Evolutionary conservation across 371 early-diverging fungal genomes (phyloP).

Genomic region (Mucor piriformis): DNA sequence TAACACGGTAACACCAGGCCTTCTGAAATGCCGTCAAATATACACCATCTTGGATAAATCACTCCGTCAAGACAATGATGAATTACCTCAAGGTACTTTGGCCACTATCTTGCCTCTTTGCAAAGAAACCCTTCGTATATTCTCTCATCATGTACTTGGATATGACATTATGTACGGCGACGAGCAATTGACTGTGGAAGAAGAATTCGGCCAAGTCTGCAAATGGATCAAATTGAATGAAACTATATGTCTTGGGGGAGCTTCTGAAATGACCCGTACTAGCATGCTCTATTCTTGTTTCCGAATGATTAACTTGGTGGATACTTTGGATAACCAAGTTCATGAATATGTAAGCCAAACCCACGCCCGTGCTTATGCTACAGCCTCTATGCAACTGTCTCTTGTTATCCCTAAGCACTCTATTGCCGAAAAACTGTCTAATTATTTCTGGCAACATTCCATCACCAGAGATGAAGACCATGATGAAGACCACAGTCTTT

Average conservation of each 20-base stretch:
- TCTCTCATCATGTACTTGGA: conserved; percentile 38
- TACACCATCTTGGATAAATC: conserved; percentile 29
- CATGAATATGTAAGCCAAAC: conserved; percentile 17
- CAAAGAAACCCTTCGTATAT: conserved; percentile 31
- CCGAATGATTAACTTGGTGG: conserved; percentile 44
- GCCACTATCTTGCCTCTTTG: conserved; percentile 2
- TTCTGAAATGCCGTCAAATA: conserved; percentile 34
- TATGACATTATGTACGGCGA: conserved; percentile 37
- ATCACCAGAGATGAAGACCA: conserved; percentile 18
- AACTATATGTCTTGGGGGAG: conserved; percentile 35
- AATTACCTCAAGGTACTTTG: conserved; percentile 12
- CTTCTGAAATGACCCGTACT: conserved; percentile 16
- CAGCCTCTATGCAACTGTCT: conserved; percentile 43
- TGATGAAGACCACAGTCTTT: conserved; percentile 12
- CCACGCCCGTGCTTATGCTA: conserved; percentile 46
- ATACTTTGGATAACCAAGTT: conserved; percentile 35
- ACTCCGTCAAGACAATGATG: conserved; percentile 13
- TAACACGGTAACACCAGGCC: conserved; percentile 28
- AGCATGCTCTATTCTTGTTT: conserved; percentile 38
- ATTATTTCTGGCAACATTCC: conserved; percentile 36
- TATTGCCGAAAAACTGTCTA: conserved; percentile 20
- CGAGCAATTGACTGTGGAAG: conserved; percentile 9
- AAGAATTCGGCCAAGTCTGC: conserved; percentile 40
- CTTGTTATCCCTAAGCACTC: conserved; percentile 17
- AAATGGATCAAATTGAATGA: conserved; percentile 51